Base-by-base conservation (phyloP, 192 early-diverging fungal species). In the Coemansia sp. region DNA sequence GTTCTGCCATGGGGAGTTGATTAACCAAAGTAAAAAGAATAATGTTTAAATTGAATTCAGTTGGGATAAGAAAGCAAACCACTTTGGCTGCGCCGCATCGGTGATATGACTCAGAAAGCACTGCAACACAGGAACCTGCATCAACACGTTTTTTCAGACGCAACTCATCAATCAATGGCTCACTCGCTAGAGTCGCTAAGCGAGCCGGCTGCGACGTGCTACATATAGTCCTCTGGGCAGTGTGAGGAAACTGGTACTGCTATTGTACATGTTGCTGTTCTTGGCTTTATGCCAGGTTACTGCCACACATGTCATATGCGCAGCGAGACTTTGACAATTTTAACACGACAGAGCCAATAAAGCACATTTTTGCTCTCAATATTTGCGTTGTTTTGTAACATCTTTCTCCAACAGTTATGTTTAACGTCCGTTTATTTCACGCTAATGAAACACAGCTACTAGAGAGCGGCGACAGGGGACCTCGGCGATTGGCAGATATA, bases 391-490 rank as follows among this genome's bases (percentile, higher is more conserved):
- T 33, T 34, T 16, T 21, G 19, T 6, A 21, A 7, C 17, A 35
- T 1, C 4, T 59, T 59, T 36, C 21, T 24, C 4, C 59, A 1
- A 24, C 54, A 17, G 35, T 21, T 21, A 81, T 81, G 78, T 69
- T 74, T 13, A 42, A 63, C 41, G 67, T 83, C n/a, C 61, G 51
- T 10, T 67, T 83, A 14, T 19, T 83, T 16, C 81, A 83, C 37
- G 72, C 72, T 35, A 59, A 68, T 34, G 67, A 66, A 17, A 59
- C 48, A 17, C 53, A 70, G 36, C 70, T 34, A 4, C 62, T 61
- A 61, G 16, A 27, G 34, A 64, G 59, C 36, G 53, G 37, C 17
- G 36, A 21, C 64, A 41, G 64, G 19, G 36, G 36, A 5, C 50
- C 17, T 24, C 64, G 39, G 59, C 21, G 40, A 17, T 48, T 85